phyloP scores from a whole-genome alignment of 2,329 filamentous ascomycete genomes.

The Tricladium varicosporioides region DNA sequence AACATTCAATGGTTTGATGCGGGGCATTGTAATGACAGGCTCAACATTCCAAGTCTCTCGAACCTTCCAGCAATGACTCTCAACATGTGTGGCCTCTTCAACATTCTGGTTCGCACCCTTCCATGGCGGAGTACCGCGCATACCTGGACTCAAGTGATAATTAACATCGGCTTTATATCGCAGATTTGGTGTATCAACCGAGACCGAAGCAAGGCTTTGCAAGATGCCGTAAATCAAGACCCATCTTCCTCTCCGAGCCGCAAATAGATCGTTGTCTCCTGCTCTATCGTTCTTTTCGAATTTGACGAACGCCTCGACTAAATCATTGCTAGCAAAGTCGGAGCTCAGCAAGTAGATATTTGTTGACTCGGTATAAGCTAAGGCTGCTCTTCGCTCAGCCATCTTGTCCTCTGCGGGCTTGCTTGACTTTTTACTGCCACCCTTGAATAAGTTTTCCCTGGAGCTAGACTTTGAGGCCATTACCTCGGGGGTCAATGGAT shows the following conservation, averaged over 20 bases:
- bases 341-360: constrained; percentile 57
- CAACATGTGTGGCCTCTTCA: constrained; percentile 30
- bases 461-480: constrained; percentile 35
- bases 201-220: constrained; percentile 57
- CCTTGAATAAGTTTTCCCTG: constrained; percentile 18
- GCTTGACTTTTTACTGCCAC: constrained; percentile 12
- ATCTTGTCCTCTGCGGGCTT: constrained; percentile 24
- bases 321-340: constrained; percentile 50
- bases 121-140: constrained; percentile 57
- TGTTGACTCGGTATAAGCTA: constrained; percentile 59
- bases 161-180: constrained; percentile 51
- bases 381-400: constrained; percentile 27
- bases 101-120: constrained; percentile 34
- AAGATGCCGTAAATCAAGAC: constrained; percentile 58
- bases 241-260: constrained; percentile 59
- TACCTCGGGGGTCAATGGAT: constrained; percentile 60
- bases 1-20: constrained; percentile 1
- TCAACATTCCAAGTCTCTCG: constrained; percentile 22
- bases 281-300: constrained; percentile 56
- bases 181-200: constrained; percentile 54
- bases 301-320: constrained; percentile 53
- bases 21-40: constrained; percentile 1
- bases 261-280: constrained; percentile 50
- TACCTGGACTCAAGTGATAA: constrained; percentile 56
- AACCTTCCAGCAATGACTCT: constrained; percentile 34